Evolutionary conservation across 1,284 basidiomycete species (phyloP).

Genomic region (Peniophora sp.): DNA sequence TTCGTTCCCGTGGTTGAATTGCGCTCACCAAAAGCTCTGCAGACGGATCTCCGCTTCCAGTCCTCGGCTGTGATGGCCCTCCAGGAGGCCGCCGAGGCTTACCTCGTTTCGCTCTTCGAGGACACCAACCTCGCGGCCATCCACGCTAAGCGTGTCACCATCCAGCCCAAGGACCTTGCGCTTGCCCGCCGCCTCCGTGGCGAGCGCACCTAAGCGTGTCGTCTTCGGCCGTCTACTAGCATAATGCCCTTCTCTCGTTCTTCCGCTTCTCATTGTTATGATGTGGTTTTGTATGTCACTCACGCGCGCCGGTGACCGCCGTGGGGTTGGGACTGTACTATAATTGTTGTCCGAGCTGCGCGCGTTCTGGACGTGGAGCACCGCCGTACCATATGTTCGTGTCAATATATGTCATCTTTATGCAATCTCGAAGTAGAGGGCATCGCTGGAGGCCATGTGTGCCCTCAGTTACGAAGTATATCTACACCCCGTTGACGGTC

Average conservation of each 20-base stretch:
- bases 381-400: neutral
- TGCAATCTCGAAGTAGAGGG: no score
- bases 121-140: conserved; percentile 91
- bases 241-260: neutral
- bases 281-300: neutral
- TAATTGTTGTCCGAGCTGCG: neutral
- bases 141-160: conserved; percentile 90
- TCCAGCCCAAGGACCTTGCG: conserved; percentile 84
- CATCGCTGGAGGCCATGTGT: no score
- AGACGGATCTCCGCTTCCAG: conserved; percentile 95
- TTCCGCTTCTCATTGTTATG: conserved; percentile 11
- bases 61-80: conserved; percentile 93
- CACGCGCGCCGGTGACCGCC: neutral
- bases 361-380: neutral
- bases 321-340: neutral
- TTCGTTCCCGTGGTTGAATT: neutral
- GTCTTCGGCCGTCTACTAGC: neutral
- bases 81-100: conserved; percentile 94
- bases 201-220: conserved; percentile 67
- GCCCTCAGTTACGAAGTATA: no score
- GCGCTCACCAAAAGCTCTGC: conserved; percentile 6
- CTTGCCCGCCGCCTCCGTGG: conserved; percentile 85
- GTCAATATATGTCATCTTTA: conserved; percentile 1
- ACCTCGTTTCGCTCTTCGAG: conserved; percentile 93
- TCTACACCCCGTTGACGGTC: no score